Conservation (phyloP, 2,329 filamentous ascomycete genomes). For the Arthrobotrys entomopaga region DNA sequence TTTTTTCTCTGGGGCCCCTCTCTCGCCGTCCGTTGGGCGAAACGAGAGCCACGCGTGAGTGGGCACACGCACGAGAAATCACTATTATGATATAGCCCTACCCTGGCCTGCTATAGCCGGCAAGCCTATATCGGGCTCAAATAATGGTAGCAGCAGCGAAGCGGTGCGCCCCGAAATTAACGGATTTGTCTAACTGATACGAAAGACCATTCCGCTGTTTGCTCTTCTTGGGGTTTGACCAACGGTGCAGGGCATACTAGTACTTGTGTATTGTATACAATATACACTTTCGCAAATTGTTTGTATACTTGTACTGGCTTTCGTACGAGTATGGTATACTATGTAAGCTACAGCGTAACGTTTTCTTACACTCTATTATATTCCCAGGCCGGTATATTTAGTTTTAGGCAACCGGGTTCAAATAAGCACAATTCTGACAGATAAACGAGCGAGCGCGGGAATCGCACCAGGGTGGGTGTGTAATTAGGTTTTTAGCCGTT, state of each 20-base stretch:
- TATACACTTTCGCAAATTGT: too few species aligned
- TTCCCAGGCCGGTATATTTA: neutral
- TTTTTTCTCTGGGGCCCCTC: neutral
- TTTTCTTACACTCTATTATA: too few species aligned
- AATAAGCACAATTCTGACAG: slow-evolving; percentile 1
- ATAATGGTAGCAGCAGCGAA: neutral
- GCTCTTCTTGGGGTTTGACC: neutral
- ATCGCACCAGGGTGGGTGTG: neutral
- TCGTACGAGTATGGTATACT: too few species aligned
- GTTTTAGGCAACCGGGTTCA: neutral
- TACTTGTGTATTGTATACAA: too few species aligned
- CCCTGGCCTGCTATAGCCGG: neutral
- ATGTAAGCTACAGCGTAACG: too few species aligned
- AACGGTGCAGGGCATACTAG: too few species aligned
- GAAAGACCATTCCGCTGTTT: neutral
- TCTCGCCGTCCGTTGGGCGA: neutral
- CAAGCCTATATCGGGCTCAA: neutral
- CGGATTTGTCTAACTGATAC: slow-evolving; percentile 2
- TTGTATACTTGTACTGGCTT: too few species aligned
- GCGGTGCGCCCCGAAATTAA: slow-evolving; percentile 1
- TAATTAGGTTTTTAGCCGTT: neutral
- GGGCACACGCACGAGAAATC: neutral
- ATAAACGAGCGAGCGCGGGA: slow-evolving; percentile 1
- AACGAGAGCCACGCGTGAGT: neutral
- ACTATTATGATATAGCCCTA: neutral